phyloP scores from a whole-genome alignment of 305 asterid genomes.

The Fraxinus xanthoxyloides region DNA sequence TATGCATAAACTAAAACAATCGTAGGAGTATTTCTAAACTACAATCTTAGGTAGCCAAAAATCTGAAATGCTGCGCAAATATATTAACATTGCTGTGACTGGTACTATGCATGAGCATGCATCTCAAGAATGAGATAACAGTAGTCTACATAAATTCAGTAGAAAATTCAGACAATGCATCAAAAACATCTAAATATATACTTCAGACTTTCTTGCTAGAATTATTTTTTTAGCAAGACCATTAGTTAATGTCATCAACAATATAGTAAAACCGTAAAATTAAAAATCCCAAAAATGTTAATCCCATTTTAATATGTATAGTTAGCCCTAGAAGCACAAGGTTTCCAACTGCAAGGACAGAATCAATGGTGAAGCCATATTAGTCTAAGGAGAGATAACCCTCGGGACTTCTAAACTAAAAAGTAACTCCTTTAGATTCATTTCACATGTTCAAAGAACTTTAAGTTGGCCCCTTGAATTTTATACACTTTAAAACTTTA shows the following conservation, averaged over 20 bases:
- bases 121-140: neutral
- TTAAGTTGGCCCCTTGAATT: neutral
- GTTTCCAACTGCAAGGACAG: neutral
- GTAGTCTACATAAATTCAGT: neutral
- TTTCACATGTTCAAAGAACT: neutral
- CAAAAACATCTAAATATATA: neutral
- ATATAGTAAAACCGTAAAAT: neutral
- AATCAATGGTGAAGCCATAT: neutral
- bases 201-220: neutral
- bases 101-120: neutral
- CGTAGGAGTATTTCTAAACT: neutral
- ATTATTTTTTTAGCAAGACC: neutral
- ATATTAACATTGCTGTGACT: neutral
- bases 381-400: neutral
- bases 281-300: neutral
- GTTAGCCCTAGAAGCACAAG: neutral
- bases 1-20: neutral
- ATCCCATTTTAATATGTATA: neutral
- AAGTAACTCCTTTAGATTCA: neutral
- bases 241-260: neutral
- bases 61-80: neutral
- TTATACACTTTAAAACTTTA: neutral
- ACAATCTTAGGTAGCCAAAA: neutral
- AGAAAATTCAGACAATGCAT: neutral
- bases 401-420: neutral